phyloP scores from a whole-genome alignment of 2,329 filamentous ascomycete genomes.

The Madurella mycetomatis region DNA sequence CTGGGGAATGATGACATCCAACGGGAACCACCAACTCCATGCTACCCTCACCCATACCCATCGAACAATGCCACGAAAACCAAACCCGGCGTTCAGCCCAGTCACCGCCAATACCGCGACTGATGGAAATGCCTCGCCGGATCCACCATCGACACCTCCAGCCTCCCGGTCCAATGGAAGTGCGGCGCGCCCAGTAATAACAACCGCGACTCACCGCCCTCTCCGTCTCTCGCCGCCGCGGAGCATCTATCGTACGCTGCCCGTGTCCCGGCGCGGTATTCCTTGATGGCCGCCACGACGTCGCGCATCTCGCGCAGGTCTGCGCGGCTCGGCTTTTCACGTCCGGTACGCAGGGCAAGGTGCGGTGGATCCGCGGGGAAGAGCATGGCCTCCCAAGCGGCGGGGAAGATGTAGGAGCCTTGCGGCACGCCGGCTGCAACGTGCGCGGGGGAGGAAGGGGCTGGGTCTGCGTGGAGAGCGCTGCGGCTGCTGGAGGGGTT shows the following conservation, averaged over 20 bases:
- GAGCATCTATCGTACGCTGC: conserved; percentile 24
- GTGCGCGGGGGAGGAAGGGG: conserved; percentile 47
- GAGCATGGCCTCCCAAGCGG: conserved; percentile 49
- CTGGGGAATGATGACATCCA: too few species aligned
- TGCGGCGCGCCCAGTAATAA: conserved; percentile 24
- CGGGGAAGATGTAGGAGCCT: conserved; percentile 43
- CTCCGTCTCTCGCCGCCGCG: background rate
- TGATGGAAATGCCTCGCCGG: background rate
- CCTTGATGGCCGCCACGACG: conserved; percentile 40
- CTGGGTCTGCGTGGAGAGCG: conserved; percentile 35
- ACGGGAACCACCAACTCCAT: too few species aligned
- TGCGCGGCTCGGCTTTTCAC: conserved; percentile 24
- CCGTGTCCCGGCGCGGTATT: conserved; percentile 34
- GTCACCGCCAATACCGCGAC: conserved; percentile 16
- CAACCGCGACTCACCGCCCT: conserved; percentile 14
- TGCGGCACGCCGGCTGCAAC: conserved; percentile 46
- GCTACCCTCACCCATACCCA: too few species aligned
- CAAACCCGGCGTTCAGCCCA: background rate
- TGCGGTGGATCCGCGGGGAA: background rate
- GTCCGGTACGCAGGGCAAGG: background rate
- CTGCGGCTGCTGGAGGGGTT: conserved; percentile 23
- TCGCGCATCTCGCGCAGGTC: conserved; percentile 40
- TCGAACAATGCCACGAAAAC: background rate
- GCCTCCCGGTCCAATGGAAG: conserved; percentile 36
- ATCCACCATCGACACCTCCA: conserved; percentile 31